Conservation (phyloP, 192 early-diverging fungal genomes). For the Umbelopsis isabellina region DNA sequence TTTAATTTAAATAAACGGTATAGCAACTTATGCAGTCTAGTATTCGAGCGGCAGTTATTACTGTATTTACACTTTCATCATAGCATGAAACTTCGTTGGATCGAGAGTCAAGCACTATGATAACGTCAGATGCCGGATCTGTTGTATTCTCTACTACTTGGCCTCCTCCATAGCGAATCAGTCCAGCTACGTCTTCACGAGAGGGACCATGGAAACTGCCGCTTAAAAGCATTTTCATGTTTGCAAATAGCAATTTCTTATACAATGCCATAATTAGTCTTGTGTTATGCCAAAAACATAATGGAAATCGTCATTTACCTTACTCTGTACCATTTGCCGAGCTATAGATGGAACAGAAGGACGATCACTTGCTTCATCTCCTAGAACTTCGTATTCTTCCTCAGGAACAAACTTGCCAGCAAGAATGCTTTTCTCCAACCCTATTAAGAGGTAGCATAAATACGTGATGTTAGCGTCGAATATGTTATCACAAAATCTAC, state of each 20-base stretch:
- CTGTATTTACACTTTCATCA: neutral
- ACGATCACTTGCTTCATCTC: slow-evolving; percentile 14
- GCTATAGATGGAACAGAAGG: neutral
- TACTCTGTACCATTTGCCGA: neutral
- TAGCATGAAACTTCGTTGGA: neutral
- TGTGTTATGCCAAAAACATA: too few species aligned
- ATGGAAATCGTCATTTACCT: neutral
- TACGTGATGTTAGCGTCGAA: too few species aligned
- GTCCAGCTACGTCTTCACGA: too few species aligned
- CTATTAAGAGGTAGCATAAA: neutral
- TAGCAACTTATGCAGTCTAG: slow-evolving; percentile 12
- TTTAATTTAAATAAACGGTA: too few species aligned
- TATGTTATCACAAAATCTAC: neutral
- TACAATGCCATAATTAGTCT: too few species aligned
- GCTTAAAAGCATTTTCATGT: too few species aligned
- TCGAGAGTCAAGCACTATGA: neutral
- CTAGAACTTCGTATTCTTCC: slow-evolving; percentile 2
- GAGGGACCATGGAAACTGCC: too few species aligned
- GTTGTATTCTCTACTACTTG: too few species aligned
- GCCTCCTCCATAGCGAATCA: too few species aligned
- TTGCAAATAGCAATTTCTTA: too few species aligned
- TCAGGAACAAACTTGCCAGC: slow-evolving; percentile 13
- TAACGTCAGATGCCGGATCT: neutral
- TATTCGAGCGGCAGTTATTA: neutral
- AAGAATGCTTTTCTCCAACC: slow-evolving; percentile 11